Base-by-base conservation (phyloP, 768 basidiomycete species). In the Amanita rimosa region DNA sequence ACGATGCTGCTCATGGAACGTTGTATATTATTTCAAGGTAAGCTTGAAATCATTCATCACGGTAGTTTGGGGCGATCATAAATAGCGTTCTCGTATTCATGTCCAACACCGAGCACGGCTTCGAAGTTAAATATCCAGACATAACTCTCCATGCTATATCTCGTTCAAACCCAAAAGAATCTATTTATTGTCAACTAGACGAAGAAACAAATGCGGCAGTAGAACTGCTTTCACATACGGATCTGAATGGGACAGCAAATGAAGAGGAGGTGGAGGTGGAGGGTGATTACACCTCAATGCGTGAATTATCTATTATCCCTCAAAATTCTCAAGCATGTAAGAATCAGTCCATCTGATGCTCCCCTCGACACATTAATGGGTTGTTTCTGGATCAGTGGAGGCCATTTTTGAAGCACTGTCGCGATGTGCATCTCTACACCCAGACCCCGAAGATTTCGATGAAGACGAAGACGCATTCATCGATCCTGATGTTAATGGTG, bases 91-190 rank as follows among this genome's bases (percentile, higher is more conserved):
- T 96, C 34, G 78, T 78, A 2, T 95, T 88, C 74, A 76, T 87
- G 65, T 80, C 85, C 2, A 58, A 75, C 9, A 70, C 79, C 1
- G 81, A 81, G 13, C 68, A 70, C 38, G 92, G 90, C 13, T 84
- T 97, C 64, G 80, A 86, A 54, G 77, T 98, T 59, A 72, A 82
- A 50, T 98, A 95, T 62, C 91, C 89, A 8, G 71, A 83, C 4
- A 87, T 99, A 59, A 95, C 91, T 1, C 76, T 99, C 2, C 96
- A 99, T 57, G 96, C 96, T 21, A 76, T 94, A 47, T 89, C 92
- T 0, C 82, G 91, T 39, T 73, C 75, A 2, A 76, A 79, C 37
- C 52, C 65, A 7, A 73, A 71, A 0, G 81, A 87, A 3, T 84
- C 80, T 6, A 76, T 98, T 60, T 98, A 97, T 64, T 96, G 93